Evolutionary conservation across 345 rosid species (phyloP).

Genomic region (Lenwebbia sp.): DNA sequence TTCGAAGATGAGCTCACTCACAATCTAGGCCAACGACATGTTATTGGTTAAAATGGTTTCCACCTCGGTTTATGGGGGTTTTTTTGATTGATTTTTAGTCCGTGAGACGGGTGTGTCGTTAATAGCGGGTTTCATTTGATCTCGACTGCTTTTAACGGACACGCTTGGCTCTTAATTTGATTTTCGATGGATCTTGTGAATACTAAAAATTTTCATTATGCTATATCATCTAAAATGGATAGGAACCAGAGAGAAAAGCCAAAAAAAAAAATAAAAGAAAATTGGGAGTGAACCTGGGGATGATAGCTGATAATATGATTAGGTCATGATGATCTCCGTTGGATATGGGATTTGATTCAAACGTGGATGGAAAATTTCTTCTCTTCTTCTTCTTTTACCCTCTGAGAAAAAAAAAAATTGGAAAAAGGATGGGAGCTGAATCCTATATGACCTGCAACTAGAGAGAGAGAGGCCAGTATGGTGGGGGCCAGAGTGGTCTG

Average conservation of each 20-base stretch:
- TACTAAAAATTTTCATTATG: too few relatives aligned
- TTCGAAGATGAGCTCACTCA: neutral
- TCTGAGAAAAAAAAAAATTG: neutral
- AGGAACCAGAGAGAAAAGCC: too few relatives aligned
- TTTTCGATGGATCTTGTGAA: too few relatives aligned
- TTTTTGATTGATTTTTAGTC: neutral
- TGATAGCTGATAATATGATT: neutral
- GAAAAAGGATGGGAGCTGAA: neutral
- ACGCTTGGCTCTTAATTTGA: neutral
- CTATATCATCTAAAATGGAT: too few relatives aligned
- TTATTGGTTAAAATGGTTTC: neutral
- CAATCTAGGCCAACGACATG: neutral
- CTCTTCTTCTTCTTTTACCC: neutral
- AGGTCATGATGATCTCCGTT: neutral
- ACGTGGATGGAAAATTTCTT: neutral
- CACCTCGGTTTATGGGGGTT: neutral
- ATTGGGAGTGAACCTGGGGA: neutral
- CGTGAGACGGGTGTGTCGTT: neutral
- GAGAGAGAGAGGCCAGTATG: constrained; percentile 2
- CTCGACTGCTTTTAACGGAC: neutral
- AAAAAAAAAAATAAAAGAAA: too few relatives aligned
- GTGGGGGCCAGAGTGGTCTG: constrained; percentile 9
- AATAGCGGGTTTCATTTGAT: neutral
- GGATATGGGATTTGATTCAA: neutral
- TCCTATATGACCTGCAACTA: neutral